Evolutionary conservation across 345 rosid genomes (phyloP).

Genomic region (Eucalyptus leucophloia): DNA sequence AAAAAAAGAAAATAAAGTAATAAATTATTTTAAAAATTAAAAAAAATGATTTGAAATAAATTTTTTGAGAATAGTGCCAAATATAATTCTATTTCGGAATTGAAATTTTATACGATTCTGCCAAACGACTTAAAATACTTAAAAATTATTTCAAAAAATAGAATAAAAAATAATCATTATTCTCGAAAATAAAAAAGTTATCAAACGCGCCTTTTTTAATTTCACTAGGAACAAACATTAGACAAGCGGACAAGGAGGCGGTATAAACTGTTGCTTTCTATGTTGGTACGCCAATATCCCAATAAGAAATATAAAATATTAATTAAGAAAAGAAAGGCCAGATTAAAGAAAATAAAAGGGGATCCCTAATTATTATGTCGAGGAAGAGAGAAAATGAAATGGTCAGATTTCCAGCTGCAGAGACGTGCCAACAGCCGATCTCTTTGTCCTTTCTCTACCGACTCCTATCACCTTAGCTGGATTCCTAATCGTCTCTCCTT

Average conservation of each 20-base stretch:
- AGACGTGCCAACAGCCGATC: neutral
- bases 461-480: neutral
- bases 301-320: neutral
- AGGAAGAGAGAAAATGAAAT: neutral
- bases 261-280: neutral
- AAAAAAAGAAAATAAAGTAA: too few species aligned
- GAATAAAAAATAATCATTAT: rapidly evolving
- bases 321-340: neutral
- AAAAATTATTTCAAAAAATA: rapidly evolving
- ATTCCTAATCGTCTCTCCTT: neutral
- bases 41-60: too few species aligned
- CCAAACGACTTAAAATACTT: too few species aligned
- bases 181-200: rapidly evolving
- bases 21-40: too few species aligned
- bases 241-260: neutral
- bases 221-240: neutral
- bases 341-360: neutral
- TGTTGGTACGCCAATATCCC: neutral
- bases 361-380: neutral
- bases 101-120: rapidly evolving
- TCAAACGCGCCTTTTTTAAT: rapidly evolving
- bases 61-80: rapidly evolving
- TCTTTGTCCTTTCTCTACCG: neutral
- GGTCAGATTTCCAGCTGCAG: neutral
- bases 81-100: rapidly evolving